A percentile compares a stretch with the other conserved stretches of the same genome.
These are phyloP conservation scores for Colletotrichum noveboracense DNA, from an alignment of 2,329 filamentous ascomycete species.

Conservation along the genomic window DNA sequence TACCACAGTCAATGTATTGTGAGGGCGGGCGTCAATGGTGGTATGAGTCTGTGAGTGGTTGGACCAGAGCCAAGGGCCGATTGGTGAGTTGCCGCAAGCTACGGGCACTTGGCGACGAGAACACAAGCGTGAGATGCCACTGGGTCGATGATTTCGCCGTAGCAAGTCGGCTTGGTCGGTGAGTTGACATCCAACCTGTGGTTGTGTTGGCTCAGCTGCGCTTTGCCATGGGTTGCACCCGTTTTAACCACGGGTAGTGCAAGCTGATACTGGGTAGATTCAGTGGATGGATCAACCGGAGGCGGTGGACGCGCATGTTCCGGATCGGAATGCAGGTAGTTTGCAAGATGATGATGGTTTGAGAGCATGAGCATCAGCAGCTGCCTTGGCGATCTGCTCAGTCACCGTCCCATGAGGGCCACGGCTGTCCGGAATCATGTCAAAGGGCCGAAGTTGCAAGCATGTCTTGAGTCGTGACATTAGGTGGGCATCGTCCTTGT, in stretches of 20 bases:
- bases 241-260: not conserved
- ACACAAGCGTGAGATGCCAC: not conserved
- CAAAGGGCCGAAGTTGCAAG: not conserved
- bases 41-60: not conserved
- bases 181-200: not conserved
- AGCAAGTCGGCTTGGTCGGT: not conserved
- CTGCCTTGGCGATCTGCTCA: not conserved
- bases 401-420: not conserved
- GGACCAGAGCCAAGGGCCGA: not conserved
- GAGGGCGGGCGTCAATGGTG: not conserved
- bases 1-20: not conserved
- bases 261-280: not conserved
- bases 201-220: not conserved
- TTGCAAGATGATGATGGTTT: conserved; percentile 7
- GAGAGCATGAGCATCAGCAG: not conserved
- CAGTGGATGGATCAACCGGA: not conserved
- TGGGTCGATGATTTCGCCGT: not conserved
- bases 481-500: not conserved
- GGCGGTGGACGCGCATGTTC: not conserved
- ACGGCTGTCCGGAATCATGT: not conserved
- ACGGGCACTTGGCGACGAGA: not conserved
- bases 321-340: conserved; percentile 3
- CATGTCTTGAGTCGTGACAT: conserved; percentile 2
- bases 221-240: not conserved
- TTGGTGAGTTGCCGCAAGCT: not conserved